Percentiles rank a stretch among this genome's conserved stretches.
Conservation (phyloP, 148 eudicot genomes). For the Camellia sinensis region DNA sequence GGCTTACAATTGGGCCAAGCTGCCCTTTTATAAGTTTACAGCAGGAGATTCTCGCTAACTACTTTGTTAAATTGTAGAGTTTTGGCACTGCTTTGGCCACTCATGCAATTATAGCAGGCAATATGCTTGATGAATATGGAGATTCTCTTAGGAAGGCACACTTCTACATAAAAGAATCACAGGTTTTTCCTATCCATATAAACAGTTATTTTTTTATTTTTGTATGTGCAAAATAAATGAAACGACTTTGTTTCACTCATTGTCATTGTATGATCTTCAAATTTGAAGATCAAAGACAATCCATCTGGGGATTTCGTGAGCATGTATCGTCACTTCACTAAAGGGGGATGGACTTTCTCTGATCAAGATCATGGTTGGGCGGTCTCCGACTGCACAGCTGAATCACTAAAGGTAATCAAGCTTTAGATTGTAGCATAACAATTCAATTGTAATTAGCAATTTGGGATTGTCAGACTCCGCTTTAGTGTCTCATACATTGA, state of each 20-base stretch:
- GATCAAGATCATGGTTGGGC: no score
- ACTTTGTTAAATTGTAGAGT: conserved; percentile 18
- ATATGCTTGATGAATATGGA: conserved; percentile 49
- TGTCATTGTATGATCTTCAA: background rate
- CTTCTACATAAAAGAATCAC: conserved; percentile 42
- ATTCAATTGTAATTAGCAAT: no score
- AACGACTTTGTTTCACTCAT: background rate
- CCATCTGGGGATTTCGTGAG: no score
- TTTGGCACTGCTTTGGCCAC: conserved; percentile 43
- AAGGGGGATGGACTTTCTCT: no score
- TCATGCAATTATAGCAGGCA: conserved; percentile 39
- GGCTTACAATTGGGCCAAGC: no score
- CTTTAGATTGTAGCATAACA: no score
- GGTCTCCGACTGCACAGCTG: no score
- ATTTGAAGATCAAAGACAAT: no score
- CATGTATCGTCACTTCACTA: no score
- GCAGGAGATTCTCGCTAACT: background rate
- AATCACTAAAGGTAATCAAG: no score
- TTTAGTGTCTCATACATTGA: no score
- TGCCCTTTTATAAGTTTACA: background rate
- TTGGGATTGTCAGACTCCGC: background rate
- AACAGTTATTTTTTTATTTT: background rate
- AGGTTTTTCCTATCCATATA: conserved; percentile 12
- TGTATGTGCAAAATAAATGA: background rate
- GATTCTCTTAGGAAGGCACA: conserved; percentile 41